Conservation (phyloP, 1,284 basidiomycete genomes). For the Naganishia albida region DNA sequence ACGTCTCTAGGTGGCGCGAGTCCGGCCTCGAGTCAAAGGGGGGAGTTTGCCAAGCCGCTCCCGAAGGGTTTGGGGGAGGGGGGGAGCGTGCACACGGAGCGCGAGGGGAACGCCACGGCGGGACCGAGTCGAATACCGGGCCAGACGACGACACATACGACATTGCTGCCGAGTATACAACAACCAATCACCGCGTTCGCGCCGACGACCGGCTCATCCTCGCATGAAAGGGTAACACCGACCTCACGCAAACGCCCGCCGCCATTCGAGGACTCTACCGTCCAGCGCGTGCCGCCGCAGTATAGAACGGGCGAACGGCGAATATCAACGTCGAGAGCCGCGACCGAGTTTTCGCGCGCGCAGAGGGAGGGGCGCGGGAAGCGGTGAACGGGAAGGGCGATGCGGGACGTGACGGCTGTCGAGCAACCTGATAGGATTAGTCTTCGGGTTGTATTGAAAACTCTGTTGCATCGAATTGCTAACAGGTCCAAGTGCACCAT, state of each 20-base stretch:
- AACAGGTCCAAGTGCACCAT: too few species aligned
- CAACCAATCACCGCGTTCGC: neutral
- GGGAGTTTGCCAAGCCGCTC: slow-evolving; percentile 1
- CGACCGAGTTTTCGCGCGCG: neutral
- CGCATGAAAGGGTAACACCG: neutral
- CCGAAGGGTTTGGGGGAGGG: neutral
- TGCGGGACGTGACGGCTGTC: too few species aligned
- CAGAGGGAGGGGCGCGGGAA: neutral
- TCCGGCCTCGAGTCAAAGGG: neutral
- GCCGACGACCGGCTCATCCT: neutral
- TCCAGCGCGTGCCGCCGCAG: neutral
- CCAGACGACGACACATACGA: neutral
- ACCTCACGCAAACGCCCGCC: neutral
- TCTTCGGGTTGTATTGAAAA: too few species aligned
- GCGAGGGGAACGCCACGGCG: neutral
- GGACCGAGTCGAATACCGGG: neutral
- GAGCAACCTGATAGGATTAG: too few species aligned
- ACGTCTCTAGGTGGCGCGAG: neutral
- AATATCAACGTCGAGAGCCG: neutral
- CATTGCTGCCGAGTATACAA: neutral
- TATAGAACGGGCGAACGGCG: neutral
- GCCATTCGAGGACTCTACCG: slow-evolving; percentile 1
- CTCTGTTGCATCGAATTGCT: too few species aligned
- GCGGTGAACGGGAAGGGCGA: neutral
- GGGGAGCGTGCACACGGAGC: neutral